Base-by-base conservation (phyloP, 2,329 filamentous ascomycete species). In the Myriosclerotinia curreyana region DNA sequence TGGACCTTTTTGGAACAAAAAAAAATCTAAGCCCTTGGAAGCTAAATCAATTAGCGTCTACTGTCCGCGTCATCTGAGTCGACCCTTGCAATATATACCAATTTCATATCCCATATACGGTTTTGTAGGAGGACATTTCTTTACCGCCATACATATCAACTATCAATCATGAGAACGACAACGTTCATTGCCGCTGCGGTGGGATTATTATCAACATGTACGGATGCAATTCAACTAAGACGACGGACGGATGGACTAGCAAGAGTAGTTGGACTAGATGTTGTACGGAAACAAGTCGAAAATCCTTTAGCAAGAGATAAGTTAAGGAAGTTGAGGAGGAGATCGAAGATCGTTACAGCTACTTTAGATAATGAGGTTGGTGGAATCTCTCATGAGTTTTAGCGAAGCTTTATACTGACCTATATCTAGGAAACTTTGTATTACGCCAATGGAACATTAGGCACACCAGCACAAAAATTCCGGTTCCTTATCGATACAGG, bases 401-500 rank as follows among this genome's bases (percentile, higher is more conserved):
- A 20, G 55, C 25, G n/a, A 25, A 38, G 12, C 49, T 25, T 31
- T 1, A 69, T 66, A 46, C 71, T 75, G 60, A 76, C 44, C 46
- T 8, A 40, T 3, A 38, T 15, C 5, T 60, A 86, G 82, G 77
- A 84, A 79, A 86, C 84, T 1, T 78, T 89, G 36, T 89, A 89
- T 74, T 86, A 83, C 69, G 79, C 86, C 69, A 88, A 89, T 73
- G 81, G 79, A 55, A 81, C 84, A 7, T 69, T 89, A 55, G 87
- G 87, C 58, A 89, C 86, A 2, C 87, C 87, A 15, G 72, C 81
- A 12, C 85, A 87, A 71, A 69, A 75, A 1, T 69, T 89, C 51
- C 79, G 80, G 22, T 77, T 89, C 66, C 84, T 87, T 69, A 73
- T 90, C 61, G 87, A 90, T 74, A 90, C 87, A 7, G 87, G 87